Percentiles rank a stretch among this genome's conserved stretches.
Conservation (phyloP, 345 rosid genomes). For the Turnera subulata region DNA sequence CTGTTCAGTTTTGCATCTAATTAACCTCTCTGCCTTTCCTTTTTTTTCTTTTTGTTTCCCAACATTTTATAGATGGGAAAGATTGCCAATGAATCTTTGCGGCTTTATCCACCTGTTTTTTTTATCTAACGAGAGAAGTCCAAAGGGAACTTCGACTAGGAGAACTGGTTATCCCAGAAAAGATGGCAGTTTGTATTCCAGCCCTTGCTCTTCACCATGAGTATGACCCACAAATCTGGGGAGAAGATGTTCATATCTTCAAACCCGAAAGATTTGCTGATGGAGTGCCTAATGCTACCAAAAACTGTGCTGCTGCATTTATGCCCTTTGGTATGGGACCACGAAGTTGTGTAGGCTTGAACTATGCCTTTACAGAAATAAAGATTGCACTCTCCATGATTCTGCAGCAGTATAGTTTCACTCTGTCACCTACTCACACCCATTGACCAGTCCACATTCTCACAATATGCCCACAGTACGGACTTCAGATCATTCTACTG, state of each 20-base stretch:
- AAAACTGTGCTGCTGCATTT: constrained; percentile 34
- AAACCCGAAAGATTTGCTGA: constrained; percentile 39
- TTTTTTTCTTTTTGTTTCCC: background rate
- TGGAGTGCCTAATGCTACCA: no score
- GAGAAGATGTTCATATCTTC: constrained; percentile 25
- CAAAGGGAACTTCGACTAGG: constrained; percentile 1
- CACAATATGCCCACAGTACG: no score
- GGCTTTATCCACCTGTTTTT: constrained; percentile 8
- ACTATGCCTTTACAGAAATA: constrained; percentile 25
- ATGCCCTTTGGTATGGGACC: constrained; percentile 40
- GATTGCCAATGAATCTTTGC: constrained; percentile 13
- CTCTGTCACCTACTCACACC: no score
- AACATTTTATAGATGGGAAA: no score
- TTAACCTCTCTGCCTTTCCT: background rate
- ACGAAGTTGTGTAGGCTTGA: constrained; percentile 37
- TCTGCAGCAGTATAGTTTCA: no score
- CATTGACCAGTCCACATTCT: no score
- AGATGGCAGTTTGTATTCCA: background rate
- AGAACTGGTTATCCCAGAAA: constrained; percentile 1
- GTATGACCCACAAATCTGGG: constrained; percentile 12
- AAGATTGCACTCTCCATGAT: constrained; percentile 37
- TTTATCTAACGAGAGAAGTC: constrained; percentile 4
- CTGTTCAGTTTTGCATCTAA: no score
- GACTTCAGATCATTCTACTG: constrained; percentile 33
- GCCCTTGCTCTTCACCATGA: constrained; percentile 9